phyloP scores from a whole-genome alignment of 2,329 filamentous ascomycete genomes.

The Arthroderma sp. region DNA sequence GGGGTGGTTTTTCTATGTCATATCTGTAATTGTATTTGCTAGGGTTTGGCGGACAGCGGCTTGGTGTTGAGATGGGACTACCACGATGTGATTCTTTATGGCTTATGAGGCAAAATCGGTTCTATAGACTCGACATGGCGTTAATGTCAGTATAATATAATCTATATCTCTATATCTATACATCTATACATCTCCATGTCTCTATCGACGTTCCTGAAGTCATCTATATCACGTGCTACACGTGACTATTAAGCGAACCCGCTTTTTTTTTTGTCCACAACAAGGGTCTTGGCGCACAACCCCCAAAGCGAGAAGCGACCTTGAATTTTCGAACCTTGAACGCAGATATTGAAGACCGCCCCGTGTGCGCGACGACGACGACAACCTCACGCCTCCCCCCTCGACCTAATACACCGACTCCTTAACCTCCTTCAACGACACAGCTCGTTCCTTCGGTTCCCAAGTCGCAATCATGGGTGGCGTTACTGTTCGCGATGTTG shows the following conservation, averaged over 20 bases:
- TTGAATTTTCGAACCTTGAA: conserved; percentile 9
- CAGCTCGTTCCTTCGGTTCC: conserved; percentile 15
- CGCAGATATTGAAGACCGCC: conserved; percentile 6
- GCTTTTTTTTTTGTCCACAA: conserved; percentile 16
- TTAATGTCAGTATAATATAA: neutral
- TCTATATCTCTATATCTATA: too few relatives aligned
- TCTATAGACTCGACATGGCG: neutral
- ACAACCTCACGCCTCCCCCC: conserved; percentile 16
- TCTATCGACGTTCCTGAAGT: too few relatives aligned
- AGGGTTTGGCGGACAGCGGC: neutral
- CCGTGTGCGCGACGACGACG: conserved; percentile 14
- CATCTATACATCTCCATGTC: too few relatives aligned
- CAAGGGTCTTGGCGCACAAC: conserved; percentile 15
- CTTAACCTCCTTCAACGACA: conserved; percentile 21
- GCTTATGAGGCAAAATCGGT: neutral
- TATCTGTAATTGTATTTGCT: neutral
- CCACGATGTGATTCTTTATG: neutral
- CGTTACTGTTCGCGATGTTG: conserved; percentile 56
- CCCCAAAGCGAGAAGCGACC: conserved; percentile 7
- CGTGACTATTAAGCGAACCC: conserved; percentile 32
- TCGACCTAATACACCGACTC: conserved; percentile 22
- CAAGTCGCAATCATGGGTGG: conserved; percentile 52
- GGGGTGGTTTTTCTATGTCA: neutral
- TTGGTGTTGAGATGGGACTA: neutral
- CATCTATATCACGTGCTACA: conserved; percentile 17